A percentile compares a stretch with the other conserved stretches of the same genome.
These are phyloP conservation scores for Fraxinus greggii DNA, from an alignment of 305 asterid genomes.

Conservation along the genomic window DNA sequence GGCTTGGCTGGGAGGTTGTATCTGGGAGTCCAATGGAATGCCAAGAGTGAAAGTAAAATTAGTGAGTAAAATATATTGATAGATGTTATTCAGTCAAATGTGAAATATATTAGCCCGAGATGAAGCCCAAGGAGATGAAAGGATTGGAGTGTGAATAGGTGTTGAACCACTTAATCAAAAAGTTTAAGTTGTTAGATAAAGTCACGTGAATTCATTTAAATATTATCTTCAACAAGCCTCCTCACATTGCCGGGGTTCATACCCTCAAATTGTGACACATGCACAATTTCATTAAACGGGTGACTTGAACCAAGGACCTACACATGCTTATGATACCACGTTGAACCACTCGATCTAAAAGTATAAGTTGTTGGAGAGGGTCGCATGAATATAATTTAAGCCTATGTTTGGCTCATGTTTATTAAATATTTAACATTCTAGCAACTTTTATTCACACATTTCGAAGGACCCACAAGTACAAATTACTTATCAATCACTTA, in stretches of 20 bases:
- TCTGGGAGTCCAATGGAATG: not conserved
- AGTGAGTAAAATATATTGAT: not conserved
- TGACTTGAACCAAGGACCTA: not conserved
- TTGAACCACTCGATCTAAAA: not conserved
- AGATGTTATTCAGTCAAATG: constrained; percentile 12
- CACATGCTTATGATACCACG: not conserved
- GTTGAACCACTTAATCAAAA: not conserved
- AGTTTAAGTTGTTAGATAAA: not conserved
- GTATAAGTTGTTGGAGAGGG: not conserved
- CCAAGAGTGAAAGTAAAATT: constrained; percentile 14
- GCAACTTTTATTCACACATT: not conserved
- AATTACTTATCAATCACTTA: not conserved
- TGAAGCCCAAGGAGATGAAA: constrained; percentile 4
- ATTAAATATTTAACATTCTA: not conserved
- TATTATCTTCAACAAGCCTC: not conserved
- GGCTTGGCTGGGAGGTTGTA: not conserved
- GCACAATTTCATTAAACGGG: not conserved
- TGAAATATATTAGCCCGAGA: not conserved
- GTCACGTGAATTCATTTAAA: not conserved
- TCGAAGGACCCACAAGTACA: not conserved
- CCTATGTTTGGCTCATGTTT: not conserved
- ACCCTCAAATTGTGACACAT: not conserved
- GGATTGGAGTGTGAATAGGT: not conserved
- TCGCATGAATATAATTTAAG: not conserved
- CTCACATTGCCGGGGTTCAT: not conserved